Percentiles rank a stretch among this genome's conserved stretches.
Evolutionary conservation across 2,329 filamentous ascomycete species (phyloP).

Genomic region (Corinectria fuckeliana): DNA sequence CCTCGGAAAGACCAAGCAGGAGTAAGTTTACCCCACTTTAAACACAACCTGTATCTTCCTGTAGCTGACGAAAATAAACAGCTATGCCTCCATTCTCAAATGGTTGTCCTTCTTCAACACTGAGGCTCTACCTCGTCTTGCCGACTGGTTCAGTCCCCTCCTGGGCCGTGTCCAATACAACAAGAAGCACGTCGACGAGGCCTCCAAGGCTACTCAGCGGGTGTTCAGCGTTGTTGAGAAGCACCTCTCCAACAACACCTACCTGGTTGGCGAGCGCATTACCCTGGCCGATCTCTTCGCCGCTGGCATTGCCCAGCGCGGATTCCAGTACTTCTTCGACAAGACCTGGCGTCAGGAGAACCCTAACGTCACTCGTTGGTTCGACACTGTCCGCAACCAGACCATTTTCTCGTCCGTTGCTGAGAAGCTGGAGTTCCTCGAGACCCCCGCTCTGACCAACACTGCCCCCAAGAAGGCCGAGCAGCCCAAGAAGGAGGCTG

Average conservation of each 20-base stretch:
- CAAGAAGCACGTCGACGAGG: slow-evolving; percentile 94
- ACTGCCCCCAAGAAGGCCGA: slow-evolving; percentile 79
- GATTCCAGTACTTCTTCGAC: slow-evolving; percentile 94
- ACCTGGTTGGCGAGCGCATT: slow-evolving; percentile 96
- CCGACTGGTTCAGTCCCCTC: slow-evolving; percentile 86
- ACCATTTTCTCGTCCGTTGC: slow-evolving; percentile 85
- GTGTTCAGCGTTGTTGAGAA: slow-evolving; percentile 78
- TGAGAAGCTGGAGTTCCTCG: slow-evolving; percentile 77
- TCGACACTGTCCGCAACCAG: slow-evolving; percentile 91
- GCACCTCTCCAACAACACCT: slow-evolving; percentile 92
- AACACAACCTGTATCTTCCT: background rate
- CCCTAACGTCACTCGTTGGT: slow-evolving; percentile 93
- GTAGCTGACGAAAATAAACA: slow-evolving; percentile 42
- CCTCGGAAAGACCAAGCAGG: slow-evolving; percentile 99
- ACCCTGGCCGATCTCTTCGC: slow-evolving; percentile 94
- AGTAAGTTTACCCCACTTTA: slow-evolving; percentile 62
- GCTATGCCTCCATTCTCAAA: slow-evolving; percentile 93
- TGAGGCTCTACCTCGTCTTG: slow-evolving; percentile 78
- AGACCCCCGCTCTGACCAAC: slow-evolving; percentile 78
- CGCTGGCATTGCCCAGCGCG: slow-evolving; percentile 78
- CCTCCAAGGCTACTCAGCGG: slow-evolving; percentile 71
- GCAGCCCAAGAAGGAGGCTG: slow-evolving; percentile 66
- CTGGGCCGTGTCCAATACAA: slow-evolving; percentile 86
- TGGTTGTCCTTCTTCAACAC: slow-evolving; percentile 98
- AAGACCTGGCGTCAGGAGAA: slow-evolving; percentile 83